Evolutionary conservation across 176 grass and related monocot species (phyloP).

Genomic region (Avena eriantha): DNA sequence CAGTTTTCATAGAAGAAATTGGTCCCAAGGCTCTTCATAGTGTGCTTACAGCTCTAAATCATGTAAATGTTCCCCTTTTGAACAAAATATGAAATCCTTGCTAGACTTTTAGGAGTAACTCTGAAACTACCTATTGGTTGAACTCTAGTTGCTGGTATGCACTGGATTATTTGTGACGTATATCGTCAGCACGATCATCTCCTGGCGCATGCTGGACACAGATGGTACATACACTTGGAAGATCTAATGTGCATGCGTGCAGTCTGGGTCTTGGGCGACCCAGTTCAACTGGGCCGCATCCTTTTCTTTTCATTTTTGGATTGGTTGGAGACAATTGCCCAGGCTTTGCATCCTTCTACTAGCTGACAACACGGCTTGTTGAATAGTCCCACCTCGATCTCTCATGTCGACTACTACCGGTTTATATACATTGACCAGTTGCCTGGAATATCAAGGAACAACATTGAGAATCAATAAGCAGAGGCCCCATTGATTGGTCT

Average conservation of each 20-base stretch:
- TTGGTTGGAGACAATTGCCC: too few relatives aligned
- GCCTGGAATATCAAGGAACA: too few relatives aligned
- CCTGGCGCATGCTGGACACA: conserved; percentile 56
- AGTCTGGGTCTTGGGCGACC: too few relatives aligned
- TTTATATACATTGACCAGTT: too few relatives aligned
- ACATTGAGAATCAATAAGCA: too few relatives aligned
- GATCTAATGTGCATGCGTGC: background rate
- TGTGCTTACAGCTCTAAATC: conserved; percentile 65
- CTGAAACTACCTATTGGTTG: background rate
- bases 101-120: conserved; percentile 9
- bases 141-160: conserved; percentile 52
- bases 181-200: conserved; percentile 53
- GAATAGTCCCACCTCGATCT: too few relatives aligned
- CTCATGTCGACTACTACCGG: too few relatives aligned
- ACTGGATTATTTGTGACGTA: conserved; percentile 46
- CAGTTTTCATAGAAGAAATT: conserved; percentile 78
- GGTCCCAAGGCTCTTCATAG: conserved; percentile 61
- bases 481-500: too few relatives aligned
- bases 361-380: too few relatives aligned
- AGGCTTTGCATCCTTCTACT: too few relatives aligned
- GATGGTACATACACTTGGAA: conserved; percentile 28
- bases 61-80: conserved; percentile 33
- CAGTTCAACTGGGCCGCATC: too few relatives aligned
- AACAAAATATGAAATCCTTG: conserved; percentile 4
- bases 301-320: too few relatives aligned